Percentiles rank a stretch among this genome's conserved stretches.
phyloP scores from a whole-genome alignment of 164 flowering plant species.

The Santalum album region DNA sequence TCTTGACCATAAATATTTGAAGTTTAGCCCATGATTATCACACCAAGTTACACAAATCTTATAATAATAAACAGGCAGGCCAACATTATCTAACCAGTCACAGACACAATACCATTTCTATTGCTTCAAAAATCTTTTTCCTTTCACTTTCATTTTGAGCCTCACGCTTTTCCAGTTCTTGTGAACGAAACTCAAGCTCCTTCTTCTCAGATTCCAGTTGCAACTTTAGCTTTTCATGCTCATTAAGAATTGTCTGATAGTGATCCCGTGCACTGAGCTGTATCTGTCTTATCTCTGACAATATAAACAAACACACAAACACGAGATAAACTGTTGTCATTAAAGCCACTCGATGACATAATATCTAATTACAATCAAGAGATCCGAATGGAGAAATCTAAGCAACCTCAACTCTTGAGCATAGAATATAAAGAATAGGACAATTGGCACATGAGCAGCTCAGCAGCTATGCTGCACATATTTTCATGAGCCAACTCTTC shows the following conservation, averaged over 20 bases:
- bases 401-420: too few relatives aligned
- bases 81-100: background rate
- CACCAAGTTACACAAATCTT: too few relatives aligned
- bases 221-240: constrained; percentile 47
- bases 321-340: background rate
- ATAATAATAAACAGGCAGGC: too few relatives aligned
- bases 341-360: too few relatives aligned
- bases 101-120: constrained; percentile 33
- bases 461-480: too few relatives aligned
- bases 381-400: too few relatives aligned
- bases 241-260: constrained; percentile 43
- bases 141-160: constrained; percentile 53
- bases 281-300: constrained; percentile 45
- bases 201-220: constrained; percentile 43
- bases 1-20: too few relatives aligned
- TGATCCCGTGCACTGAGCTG: constrained; percentile 44
- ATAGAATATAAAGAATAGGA: too few relatives aligned
- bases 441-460: too few relatives aligned
- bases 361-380: too few relatives aligned
- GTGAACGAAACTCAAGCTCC: constrained; percentile 41
- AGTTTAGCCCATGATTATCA: too few relatives aligned
- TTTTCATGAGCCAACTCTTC: too few relatives aligned
- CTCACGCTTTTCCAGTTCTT: constrained; percentile 52
- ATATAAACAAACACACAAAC: background rate
- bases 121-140: constrained; percentile 41